Evolutionary conservation across 768 basidiomycete species (phyloP), one percentile per base, ranked within the genome.

Genomic region (Myochromella boudieri): DNA sequence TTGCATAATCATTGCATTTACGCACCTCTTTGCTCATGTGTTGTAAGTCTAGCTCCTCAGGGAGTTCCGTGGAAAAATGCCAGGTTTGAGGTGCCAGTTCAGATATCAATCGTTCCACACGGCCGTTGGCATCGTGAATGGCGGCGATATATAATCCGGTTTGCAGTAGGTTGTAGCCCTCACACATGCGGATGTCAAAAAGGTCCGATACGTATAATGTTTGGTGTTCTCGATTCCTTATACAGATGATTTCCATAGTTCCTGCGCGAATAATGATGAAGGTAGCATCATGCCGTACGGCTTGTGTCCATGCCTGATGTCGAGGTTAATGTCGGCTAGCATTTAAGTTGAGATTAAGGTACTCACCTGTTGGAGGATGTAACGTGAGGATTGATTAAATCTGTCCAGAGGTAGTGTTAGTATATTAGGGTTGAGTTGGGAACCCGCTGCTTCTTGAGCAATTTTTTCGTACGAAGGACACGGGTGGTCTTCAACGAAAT

Each of bases 291-390:
- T 51, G 22, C 5, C 29, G 43, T 1, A 55, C 53, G 14, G 48
- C 53, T 27, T 57, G 46, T 17, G 53, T 24, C 58, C 58, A 57
- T 3, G 37, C 37, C 54, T 51, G n/a, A n/a, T n/a, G n/a, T n/a
- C n/a, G n/a, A n/a, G n/a, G n/a, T n/a, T n/a, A n/a, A n/a, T n/a
- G n/a, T n/a, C n/a, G n/a, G n/a, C n/a, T n/a, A n/a, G n/a, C n/a
- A n/a, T n/a, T n/a, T n/a, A n/a, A n/a, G n/a, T n/a, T n/a, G n/a
- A n/a, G n/a, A n/a, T n/a, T n/a, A n/a, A n/a, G n/a, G 3, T 17
- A 37, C 33, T 37, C 21, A 39, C 52, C 48, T 54, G 50, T 36
- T 48, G 50, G 15, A 46, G 34, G 1, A 41, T 1, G 18, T 37
- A 17, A 12, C n/a, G 11, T 14, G 25, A 27, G 36, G 12, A 34